Conservation (phyloP, 805 yeast species). For the Teunomyces funiuensis region DNA sequence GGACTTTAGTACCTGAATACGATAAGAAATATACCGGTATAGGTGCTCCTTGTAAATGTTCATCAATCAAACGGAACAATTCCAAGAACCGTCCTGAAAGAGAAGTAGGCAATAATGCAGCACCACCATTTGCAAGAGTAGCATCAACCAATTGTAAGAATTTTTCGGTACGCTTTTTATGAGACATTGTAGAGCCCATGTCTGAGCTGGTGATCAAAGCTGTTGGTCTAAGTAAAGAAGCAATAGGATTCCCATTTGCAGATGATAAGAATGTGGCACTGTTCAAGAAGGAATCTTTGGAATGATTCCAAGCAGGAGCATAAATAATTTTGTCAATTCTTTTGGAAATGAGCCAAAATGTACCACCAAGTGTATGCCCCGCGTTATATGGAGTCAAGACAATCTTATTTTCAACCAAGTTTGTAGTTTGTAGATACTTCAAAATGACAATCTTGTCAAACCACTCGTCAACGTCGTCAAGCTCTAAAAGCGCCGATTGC, state of each 20-base stretch:
- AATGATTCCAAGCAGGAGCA: constrained; percentile 94
- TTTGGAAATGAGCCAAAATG: constrained; percentile 77
- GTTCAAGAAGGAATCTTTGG: constrained; percentile 79
- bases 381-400: constrained; percentile 81
- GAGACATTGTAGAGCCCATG: constrained; percentile 62
- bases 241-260: constrained; percentile 57
- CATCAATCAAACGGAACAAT: constrained; percentile 69
- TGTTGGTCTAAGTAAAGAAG: constrained; percentile 72
- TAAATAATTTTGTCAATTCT: constrained; percentile 79
- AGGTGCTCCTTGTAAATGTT: constrained; percentile 54
- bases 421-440: constrained; percentile 77
- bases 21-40: constrained; percentile 78
- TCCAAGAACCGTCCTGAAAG: constrained; percentile 82
- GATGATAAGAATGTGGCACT: constrained; percentile 61
- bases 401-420: constrained; percentile 61
- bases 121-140: constrained; percentile 71
- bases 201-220: constrained; percentile 75
- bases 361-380: constrained; percentile 93
- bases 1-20: constrained; percentile 71
- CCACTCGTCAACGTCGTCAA: constrained; percentile 73
- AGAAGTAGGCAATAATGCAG: constrained; percentile 80
- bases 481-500: constrained; percentile 54
- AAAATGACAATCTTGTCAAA: constrained; percentile 70
- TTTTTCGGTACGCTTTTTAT: constrained; percentile 61
- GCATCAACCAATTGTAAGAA: constrained; percentile 64